Evolutionary conservation across 345 rosid genomes (phyloP), one percentile per base, ranked within the genome.

Genomic region (Eucalyptus sp.): DNA sequence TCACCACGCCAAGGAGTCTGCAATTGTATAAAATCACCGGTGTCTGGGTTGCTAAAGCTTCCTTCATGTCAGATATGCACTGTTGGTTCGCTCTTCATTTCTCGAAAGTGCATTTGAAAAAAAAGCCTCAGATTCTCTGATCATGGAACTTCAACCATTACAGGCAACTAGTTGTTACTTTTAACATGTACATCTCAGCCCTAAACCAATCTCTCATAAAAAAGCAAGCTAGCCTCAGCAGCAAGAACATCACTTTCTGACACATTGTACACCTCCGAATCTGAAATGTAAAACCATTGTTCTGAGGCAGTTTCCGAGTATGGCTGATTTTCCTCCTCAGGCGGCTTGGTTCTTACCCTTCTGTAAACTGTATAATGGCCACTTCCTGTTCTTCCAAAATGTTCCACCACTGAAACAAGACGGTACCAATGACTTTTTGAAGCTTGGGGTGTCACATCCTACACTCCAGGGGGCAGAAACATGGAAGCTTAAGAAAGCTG

Each of bases 301-400:
- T 86, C 79, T 7, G 17, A 54, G 81, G 91, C 88, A 64, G 90
- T 88, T 49, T 91, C 89, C 13, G 68, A 46, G 56, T 48, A 84
- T 83, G 87, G 92, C 52, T 86, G 66, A 24, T 88, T 88, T 54
- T 62, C 86, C 50, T 90, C 93, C 11, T 88, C 48, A 13, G 52
- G 54, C 7, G 92, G 76, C 22, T 91, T 85, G 18, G 90, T 64
- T 89, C 88, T 91, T 86, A 86, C 91, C 79, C 94, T 93, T 91
- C 99, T 94, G 89, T 95, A 96, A 88, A 96, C 95, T 37, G 95
- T 96, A 86, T 96, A 97, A 92, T 96, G 99, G 51, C 99, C 98
- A 50, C 95, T 93, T 87, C 97, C 98, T 1, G 92, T 89, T 91
- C 93, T 91, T 87, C 99, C 98, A 88, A 94, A 96, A 91, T 96